Evolutionary conservation across 352 stramenopile genomes (phyloP).

Genomic region (Globisporangium irregulare): DNA sequence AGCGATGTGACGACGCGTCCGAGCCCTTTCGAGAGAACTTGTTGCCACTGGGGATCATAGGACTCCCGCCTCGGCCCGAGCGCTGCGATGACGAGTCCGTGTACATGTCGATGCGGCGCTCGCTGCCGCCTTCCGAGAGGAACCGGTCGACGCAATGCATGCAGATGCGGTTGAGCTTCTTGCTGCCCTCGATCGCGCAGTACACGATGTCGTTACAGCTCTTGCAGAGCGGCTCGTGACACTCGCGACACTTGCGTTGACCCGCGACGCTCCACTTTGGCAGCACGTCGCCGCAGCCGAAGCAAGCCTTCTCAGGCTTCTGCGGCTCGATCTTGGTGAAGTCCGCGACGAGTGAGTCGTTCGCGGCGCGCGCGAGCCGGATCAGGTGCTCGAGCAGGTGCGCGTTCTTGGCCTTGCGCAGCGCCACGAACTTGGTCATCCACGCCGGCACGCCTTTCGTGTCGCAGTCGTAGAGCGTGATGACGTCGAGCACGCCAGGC

Average conservation of each 20-base stretch:
- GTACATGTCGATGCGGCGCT: slow-evolving; percentile 20
- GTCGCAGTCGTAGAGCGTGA: slow-evolving; percentile 60
- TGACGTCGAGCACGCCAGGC: slow-evolving; percentile 43
- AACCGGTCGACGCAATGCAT: slow-evolving; percentile 51
- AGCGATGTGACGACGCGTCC: slow-evolving; percentile 8
- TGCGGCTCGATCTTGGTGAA: slow-evolving; percentile 31
- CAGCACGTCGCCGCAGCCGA: slow-evolving; percentile 42
- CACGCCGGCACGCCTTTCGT: slow-evolving; percentile 57
- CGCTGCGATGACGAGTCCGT: slow-evolving; percentile 11
- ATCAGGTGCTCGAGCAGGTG: slow-evolving; percentile 63
- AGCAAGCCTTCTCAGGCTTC: slow-evolving; percentile 34
- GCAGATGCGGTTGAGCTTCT: slow-evolving; percentile 71
- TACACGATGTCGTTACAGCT: slow-evolving; percentile 61
- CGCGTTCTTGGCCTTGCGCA: slow-evolving; percentile 57
- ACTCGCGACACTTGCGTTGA: slow-evolving; percentile 50
- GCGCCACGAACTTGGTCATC: slow-evolving; percentile 60
- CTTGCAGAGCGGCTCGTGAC: slow-evolving; percentile 56
- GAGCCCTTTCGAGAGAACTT: slow-evolving; percentile 3
- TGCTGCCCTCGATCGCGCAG: slow-evolving; percentile 52
- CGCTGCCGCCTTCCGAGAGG: background rate
- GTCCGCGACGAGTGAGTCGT: slow-evolving; percentile 38
- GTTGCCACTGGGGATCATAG: background rate
- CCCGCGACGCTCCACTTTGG: slow-evolving; percentile 36
- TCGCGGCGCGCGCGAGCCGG: slow-evolving; percentile 50
- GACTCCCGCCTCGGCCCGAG: background rate